phyloP scores from a whole-genome alignment of 371 early-diverging fungal genomes.

The Blakeslea trispora region DNA sequence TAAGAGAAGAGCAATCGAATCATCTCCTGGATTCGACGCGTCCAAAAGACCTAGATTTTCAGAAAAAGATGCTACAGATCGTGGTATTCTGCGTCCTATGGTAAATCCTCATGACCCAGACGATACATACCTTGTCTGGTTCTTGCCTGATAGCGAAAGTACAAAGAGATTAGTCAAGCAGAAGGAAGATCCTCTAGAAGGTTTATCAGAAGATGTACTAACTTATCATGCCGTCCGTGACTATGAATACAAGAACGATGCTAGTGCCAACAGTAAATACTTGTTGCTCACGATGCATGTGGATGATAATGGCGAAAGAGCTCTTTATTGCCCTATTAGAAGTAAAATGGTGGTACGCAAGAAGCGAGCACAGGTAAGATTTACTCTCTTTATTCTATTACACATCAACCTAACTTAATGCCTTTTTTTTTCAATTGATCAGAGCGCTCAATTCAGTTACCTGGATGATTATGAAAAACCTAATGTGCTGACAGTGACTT shows the following conservation, averaged over 20 bases:
- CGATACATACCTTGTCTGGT: slow-evolving; percentile 52
- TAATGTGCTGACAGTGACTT: slow-evolving; percentile 35
- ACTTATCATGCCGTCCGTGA: slow-evolving; percentile 44
- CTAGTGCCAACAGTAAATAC: slow-evolving; percentile 27
- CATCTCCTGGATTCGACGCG: background rate
- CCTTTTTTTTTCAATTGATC: background rate
- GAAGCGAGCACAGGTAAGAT: slow-evolving; percentile 46
- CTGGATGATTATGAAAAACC: slow-evolving; percentile 46
- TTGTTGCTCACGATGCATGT: slow-evolving; percentile 31
- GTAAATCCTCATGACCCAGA: slow-evolving; percentile 55
- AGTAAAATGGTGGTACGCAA: slow-evolving; percentile 44
- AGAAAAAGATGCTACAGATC: slow-evolving; percentile 49
- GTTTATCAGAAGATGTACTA: slow-evolving; percentile 27
- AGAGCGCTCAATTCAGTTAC: slow-evolving; percentile 28
- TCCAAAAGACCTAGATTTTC: slow-evolving; percentile 19
- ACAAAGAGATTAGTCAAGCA: slow-evolving; percentile 35
- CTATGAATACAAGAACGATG: slow-evolving; percentile 44
- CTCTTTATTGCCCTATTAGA: slow-evolving; percentile 33
- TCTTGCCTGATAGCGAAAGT: slow-evolving; percentile 45
- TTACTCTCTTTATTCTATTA: background rate
- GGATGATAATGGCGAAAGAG: slow-evolving; percentile 31
- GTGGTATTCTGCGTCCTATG: slow-evolving; percentile 61
- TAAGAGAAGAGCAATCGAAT: slow-evolving; percentile 21
- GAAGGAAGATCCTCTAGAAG: slow-evolving; percentile 27
- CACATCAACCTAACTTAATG: background rate